Base-by-base conservation (phyloP, 2,329 filamentous ascomycete genomes). In the Ceratocystis variospora region DNA sequence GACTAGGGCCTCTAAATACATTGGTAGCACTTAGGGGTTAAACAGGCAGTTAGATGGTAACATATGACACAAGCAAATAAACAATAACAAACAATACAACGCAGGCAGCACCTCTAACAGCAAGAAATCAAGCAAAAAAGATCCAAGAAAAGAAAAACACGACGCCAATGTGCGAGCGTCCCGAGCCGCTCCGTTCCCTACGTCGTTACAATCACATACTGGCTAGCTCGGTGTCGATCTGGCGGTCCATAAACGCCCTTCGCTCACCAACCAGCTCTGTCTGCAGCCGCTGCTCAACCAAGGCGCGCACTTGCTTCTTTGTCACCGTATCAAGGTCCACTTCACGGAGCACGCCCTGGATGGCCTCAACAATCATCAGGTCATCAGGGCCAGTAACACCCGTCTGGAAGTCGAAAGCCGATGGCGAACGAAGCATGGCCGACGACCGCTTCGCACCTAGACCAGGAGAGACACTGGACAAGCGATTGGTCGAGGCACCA, bases 251-350 rank as follows among this genome's bases (percentile, higher is more conserved):
- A 78, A 96, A 97, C 17, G 86, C 86, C 74, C 88, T 86, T 75
- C 90, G 87, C 76, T 96, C 92, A 25, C 91, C 92, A 0, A 83
- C 81, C 67, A 97, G 81, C 74, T 96, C 91, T 3, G 89, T 93
- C 78, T 96, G 93, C 69, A 99, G 77, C 72, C 92, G 84, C 79
- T 96, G 91, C 78, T 99, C 94, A 12, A 96, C 91, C 57, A 97
- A 81, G 2, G 89, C 92, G 63, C 89, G 83, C 66, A 94, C 87
- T 78, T 97, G 93, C 79, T 99, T 99, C 85, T 97, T 99, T 5
- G 94, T 99, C 61, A 97, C 90, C n/a, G 83, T 93, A 74, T 99
- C 94, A 53, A 99, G 80, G 75, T 99, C 93, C 0, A 96, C 91
- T 72, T 96, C 93, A 17, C 81, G 78, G 69, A 99, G 79, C 71